Evolutionary conservation across 129 eudicot genomes (phyloP).

Genomic region (Chrysanthemum seticuspe): DNA sequence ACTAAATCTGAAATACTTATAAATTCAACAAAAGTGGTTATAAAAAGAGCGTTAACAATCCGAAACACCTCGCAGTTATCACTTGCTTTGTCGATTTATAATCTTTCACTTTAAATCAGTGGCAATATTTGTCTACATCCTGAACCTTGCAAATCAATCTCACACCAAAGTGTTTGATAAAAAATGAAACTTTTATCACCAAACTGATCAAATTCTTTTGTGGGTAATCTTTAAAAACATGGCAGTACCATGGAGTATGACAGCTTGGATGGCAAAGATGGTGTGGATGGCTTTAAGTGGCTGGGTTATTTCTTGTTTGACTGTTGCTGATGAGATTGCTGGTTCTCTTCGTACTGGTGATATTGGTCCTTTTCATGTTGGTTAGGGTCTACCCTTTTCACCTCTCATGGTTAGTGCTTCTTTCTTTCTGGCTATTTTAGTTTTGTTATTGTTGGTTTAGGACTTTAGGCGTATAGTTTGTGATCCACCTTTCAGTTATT

Average conservation of each 20-base stretch:
- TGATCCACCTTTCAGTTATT: too few species aligned
- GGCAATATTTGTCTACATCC: slow-evolving; percentile 22
- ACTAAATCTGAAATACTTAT: too few species aligned
- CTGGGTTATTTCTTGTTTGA: slow-evolving; percentile 69
- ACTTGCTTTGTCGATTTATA: background rate
- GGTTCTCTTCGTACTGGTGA: slow-evolving; percentile 67
- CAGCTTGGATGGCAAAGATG: slow-evolving; percentile 61
- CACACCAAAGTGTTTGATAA: background rate
- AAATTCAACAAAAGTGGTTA: too few species aligned
- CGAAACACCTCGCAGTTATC: too few species aligned
- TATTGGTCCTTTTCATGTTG: slow-evolving; percentile 76
- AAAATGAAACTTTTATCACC: slow-evolving; percentile 1
- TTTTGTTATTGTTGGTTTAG: too few species aligned
- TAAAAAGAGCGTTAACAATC: too few species aligned
- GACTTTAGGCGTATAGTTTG: background rate
- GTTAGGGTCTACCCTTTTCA: slow-evolving; percentile 21
- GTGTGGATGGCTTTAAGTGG: slow-evolving; percentile 58
- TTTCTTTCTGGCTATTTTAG: background rate
- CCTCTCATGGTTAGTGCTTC: slow-evolving; percentile 19
- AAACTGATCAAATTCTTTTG: slow-evolving; percentile 2
- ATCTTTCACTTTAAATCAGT: background rate
- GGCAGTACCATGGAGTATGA: slow-evolving; percentile 70
- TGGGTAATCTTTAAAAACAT: slow-evolving; percentile 31
- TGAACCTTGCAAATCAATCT: slow-evolving; percentile 18
- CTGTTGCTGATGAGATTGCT: slow-evolving; percentile 87